phyloP scores from a whole-genome alignment of 352 stramenopile genomes.

The Thraustochytrium sp. region DNA sequence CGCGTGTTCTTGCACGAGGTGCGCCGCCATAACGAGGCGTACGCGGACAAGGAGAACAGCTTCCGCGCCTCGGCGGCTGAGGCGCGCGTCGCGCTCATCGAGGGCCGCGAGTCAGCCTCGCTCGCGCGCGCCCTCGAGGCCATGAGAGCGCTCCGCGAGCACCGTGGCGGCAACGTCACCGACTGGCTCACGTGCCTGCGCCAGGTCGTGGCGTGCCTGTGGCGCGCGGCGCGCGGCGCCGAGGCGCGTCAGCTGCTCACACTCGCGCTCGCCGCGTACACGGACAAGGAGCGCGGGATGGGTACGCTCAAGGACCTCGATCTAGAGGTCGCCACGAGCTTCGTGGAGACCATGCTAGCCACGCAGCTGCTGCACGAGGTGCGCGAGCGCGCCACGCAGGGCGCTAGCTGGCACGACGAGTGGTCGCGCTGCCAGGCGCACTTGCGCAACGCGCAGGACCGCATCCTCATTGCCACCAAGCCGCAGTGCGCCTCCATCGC shows the following conservation, averaged over 20 bases:
- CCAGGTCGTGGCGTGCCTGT: background rate
- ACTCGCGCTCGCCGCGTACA: background rate
- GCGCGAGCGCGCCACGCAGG: background rate
- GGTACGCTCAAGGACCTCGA: slow-evolving; percentile 26
- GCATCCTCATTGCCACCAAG: slow-evolving; percentile 35
- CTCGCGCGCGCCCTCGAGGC: background rate
- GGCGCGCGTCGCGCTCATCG: background rate
- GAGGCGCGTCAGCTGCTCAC: background rate
- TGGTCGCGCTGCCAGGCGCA: slow-evolving; percentile 4
- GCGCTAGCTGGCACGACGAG: background rate
- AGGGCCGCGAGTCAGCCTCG: background rate
- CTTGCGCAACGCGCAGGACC: slow-evolving; percentile 34
- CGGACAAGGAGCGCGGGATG: background rate
- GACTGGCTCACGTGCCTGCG: slow-evolving; percentile 20
- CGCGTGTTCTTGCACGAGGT: slow-evolving; percentile 29
- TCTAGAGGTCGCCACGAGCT: slow-evolving; percentile 10
- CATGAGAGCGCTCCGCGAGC: background rate
- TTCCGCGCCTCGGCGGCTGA: background rate
- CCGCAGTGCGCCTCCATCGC: slow-evolving; percentile 18
- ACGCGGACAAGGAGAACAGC: slow-evolving; percentile 21
- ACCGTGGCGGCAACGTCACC: background rate
- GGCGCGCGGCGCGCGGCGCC: background rate
- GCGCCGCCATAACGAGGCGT: background rate
- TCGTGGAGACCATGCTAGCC: slow-evolving; percentile 18
- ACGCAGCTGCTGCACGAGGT: background rate